Percentiles rank a stretch among this genome's conserved stretches.
Evolutionary conservation across 1,284 basidiomycete species (phyloP).

Genomic region (Apiotrichum domesticum): DNA sequence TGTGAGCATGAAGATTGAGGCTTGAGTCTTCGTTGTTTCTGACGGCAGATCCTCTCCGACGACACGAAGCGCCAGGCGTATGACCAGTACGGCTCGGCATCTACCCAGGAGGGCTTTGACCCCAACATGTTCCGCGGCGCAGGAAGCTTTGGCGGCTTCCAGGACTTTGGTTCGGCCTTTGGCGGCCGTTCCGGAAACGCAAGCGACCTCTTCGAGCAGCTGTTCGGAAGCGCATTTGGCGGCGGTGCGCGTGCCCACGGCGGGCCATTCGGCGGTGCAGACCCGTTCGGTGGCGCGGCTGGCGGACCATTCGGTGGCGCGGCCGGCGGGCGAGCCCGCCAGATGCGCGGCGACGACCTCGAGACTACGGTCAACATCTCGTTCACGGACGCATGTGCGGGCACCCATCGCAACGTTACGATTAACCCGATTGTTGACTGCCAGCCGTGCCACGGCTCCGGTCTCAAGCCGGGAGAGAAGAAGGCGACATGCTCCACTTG

Average conservation of each 20-base stretch:
- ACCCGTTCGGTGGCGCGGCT: constrained; percentile 36
- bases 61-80: constrained; percentile 88
- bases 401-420: constrained; percentile 69
- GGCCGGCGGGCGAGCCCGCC: constrained; percentile 47
- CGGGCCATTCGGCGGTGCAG: constrained; percentile 26
- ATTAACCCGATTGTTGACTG: constrained; percentile 81
- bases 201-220: constrained; percentile 74
- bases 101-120: constrained; percentile 89
- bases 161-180: constrained; percentile 65
- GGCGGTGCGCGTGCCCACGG: constrained; percentile 18
- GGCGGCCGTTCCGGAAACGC: constrained; percentile 50
- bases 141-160: constrained; percentile 62
- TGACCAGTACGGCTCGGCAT: constrained; percentile 90
- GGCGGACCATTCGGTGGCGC: constrained; percentile 7
- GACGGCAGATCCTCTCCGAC: constrained; percentile 73
- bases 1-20: constrained; percentile 51
- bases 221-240: constrained; percentile 65
- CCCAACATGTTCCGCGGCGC: constrained; percentile 68
- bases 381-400: constrained; percentile 93
- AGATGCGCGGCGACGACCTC: constrained; percentile 70
- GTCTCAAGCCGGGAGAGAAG: constrained; percentile 81
- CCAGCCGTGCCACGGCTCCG: constrained; percentile 74
- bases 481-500: constrained; percentile 74
- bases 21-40: not conserved
- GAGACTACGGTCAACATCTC: constrained; percentile 69